phyloP scores from a whole-genome alignment of 345 rosid species.

The Angophora floribunda region DNA sequence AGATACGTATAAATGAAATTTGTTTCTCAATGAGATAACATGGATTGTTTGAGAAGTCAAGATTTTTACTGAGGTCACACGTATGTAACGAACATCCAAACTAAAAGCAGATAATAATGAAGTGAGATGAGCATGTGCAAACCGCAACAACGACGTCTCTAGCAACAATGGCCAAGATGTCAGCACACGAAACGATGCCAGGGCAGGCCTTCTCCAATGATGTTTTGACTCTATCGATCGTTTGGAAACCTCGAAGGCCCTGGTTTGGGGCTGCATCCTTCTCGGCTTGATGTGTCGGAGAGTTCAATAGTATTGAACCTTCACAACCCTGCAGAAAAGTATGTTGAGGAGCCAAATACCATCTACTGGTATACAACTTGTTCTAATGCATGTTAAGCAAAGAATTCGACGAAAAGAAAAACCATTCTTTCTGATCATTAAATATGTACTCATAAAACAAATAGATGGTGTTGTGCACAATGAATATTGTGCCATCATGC shows the following conservation, averaged over 20 bases:
- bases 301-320: constrained; percentile 58
- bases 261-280: constrained; percentile 37
- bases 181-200: constrained; percentile 70
- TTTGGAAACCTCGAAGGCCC: constrained; percentile 43
- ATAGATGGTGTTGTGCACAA: no score
- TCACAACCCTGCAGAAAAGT: constrained; percentile 61
- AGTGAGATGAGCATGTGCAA: neutral
- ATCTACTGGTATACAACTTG: no score
- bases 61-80: neutral
- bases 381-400: neutral
- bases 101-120: no score
- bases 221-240: constrained; percentile 51
- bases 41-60: no score
- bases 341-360: neutral
- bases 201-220: constrained; percentile 61
- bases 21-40: no score
- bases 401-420: no score
- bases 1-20: no score
- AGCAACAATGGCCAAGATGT: constrained; percentile 49
- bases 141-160: constrained; percentile 48
- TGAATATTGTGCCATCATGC: no score
- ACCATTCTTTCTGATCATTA: no score
- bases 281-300: constrained; percentile 34
- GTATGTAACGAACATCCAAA: neutral
- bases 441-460: constrained; percentile 3